A percentile compares a stretch with the other conserved stretches of the same genome.
phyloP scores from a whole-genome alignment of 2,329 filamentous ascomycete genomes.

The Pseudopithomyces chartarum region DNA sequence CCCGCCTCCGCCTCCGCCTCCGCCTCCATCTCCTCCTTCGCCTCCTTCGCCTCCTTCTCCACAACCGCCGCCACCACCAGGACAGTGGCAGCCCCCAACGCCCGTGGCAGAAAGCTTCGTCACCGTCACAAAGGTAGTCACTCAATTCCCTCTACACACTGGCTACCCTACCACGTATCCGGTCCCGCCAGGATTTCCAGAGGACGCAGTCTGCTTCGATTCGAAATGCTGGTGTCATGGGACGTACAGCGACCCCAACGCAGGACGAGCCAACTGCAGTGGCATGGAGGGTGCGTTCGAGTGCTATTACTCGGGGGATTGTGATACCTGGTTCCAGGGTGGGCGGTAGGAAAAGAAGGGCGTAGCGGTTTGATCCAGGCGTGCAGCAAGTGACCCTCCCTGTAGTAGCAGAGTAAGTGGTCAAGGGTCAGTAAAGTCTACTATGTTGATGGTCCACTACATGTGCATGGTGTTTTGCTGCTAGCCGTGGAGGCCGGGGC shows the following conservation, averaged over 20 bases:
- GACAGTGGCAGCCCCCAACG: not conserved
- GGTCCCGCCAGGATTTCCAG: not conserved
- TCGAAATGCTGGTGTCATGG: not conserved
- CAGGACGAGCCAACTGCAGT: not conserved
- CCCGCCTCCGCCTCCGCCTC: not conserved
- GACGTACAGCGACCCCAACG: not conserved
- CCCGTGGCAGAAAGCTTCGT: not conserved
- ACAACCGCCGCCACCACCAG: not conserved
- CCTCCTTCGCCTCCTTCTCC: not conserved
- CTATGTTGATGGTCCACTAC: too few species aligned
- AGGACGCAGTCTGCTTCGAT: not conserved
- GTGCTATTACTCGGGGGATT: not conserved
- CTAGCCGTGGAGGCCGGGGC: not conserved
- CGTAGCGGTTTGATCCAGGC: not conserved
- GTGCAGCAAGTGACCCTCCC: not conserved
- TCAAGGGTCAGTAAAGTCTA: too few species aligned
- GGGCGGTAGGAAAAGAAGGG: not conserved
- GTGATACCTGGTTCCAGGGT: not conserved
- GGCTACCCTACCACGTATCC: not conserved
- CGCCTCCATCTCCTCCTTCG: not conserved
- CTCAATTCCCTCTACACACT: too few species aligned
- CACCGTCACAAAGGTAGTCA: not conserved
- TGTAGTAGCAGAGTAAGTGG: too few species aligned
- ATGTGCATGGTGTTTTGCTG: too few species aligned
- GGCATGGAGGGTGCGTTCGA: not conserved